Base-by-base conservation (phyloP, 164 flowering plant species). In the Kalanchoe fedtschenkoi region DNA sequence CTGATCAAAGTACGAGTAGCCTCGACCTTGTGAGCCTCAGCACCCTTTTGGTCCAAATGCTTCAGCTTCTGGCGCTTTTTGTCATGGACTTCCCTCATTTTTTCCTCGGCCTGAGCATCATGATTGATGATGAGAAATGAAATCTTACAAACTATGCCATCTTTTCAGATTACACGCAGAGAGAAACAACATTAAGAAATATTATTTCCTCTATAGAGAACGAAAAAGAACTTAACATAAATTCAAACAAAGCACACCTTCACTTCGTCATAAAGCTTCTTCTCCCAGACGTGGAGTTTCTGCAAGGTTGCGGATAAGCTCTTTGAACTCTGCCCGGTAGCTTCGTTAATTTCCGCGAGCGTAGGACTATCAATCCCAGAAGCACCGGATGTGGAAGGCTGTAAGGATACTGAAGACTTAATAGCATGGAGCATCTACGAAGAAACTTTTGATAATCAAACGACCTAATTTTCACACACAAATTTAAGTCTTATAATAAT, bases 251-350 rank as follows among this genome's bases (percentile, higher is more conserved):
- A 46, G 26, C 70, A 65, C 75, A 95, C 99, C 96, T 91, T 95
- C 21, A 95, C 97, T 83, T 95, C 99, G 17, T 81, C 75, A 58
- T 78, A 87, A 34, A 95, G 87, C 65, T 95, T 95, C 78, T 89
- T 95, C 81, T 91, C 99, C 99, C 95, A 95, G n/a, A 87, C 79
- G 62, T 80, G 76, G 5, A 91, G 75, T 76, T 87, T 95, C 34
- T 84, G 87, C 66, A 95, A 66, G 17, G 96, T 84, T 8, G 90
- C 82, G 29, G 99, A 89, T 59, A 95, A 87, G 64, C 71, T 83
- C 47, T 67, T 57, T 2, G 88, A 72, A 61, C 79, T 70, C 66
- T 68, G 61, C 30, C 70, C 74, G 47, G 71, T 26, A 2, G 78
- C 88, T 68, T 76, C 88, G 44, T 80, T 79, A 13, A 76, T 62